Percentiles rank a stretch among this genome's conserved stretches.
These are phyloP conservation scores for Daedaleopsis nitida DNA, from an alignment of 768 basidiomycete genomes.

Conservation along the genomic window DNA sequence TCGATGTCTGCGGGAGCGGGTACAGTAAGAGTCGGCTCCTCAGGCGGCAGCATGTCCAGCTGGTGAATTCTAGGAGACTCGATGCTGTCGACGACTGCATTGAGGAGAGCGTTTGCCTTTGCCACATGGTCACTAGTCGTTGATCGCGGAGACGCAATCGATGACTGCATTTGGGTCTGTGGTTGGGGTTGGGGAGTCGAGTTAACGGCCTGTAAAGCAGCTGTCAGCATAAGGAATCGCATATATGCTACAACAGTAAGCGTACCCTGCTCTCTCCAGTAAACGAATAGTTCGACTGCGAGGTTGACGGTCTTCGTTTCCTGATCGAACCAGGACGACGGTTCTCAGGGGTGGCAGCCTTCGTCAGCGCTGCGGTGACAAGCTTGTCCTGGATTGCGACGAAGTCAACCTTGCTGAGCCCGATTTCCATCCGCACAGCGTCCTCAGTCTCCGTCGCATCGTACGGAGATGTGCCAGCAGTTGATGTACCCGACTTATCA, in stretches of 20 bases:
- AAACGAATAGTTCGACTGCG: conserved; percentile 75
- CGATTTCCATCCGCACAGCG: conserved; percentile 62
- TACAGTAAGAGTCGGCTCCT: conserved; percentile 29
- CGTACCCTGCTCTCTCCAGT: conserved; percentile 47
- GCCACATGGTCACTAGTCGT: conserved; percentile 48
- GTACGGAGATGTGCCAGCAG: conserved; percentile 52
- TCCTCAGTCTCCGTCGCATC: conserved; percentile 64
- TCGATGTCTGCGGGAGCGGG: conserved; percentile 38
- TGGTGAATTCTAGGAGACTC: conserved; percentile 35
- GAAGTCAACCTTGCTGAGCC: conserved; percentile 72
- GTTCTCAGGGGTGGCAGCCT: conserved; percentile 55
- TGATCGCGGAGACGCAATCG: conserved; percentile 27
- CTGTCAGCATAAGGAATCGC: not conserved
- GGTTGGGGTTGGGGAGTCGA: conserved; percentile 54
- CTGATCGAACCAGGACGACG: conserved; percentile 72
- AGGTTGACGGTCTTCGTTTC: conserved; percentile 75
- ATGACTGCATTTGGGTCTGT: conserved; percentile 34
- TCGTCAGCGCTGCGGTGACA: conserved; percentile 60
- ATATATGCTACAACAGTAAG: not conserved
- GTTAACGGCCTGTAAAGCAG: conserved; percentile 52
- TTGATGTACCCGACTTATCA: conserved; percentile 51
- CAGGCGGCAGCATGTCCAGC: conserved; percentile 5
- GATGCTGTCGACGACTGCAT: conserved; percentile 62
- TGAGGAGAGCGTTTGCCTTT: conserved; percentile 67
- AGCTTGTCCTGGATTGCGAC: conserved; percentile 75